Percentiles rank a stretch among this genome's conserved stretches.
Evolutionary conservation across 1,139 yeast species (phyloP).

Genomic region (Candida sp.): DNA sequence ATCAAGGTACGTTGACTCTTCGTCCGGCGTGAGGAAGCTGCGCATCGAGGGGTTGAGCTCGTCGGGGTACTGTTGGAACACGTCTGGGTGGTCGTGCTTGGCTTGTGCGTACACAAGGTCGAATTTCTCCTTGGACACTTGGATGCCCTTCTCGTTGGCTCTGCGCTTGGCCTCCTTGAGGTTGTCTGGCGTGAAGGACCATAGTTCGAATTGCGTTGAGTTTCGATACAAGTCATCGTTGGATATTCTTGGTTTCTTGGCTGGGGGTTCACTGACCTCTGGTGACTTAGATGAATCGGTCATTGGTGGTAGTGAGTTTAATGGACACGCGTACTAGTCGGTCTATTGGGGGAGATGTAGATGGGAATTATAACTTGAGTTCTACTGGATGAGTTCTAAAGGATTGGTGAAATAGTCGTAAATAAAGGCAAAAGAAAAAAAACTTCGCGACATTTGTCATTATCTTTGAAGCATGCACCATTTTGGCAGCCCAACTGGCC

Average conservation of each 20-base stretch:
- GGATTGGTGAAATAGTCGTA: not conserved
- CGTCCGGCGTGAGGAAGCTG: slow-evolving; percentile 61
- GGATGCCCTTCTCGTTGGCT: slow-evolving; percentile 58
- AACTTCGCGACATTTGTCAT: not conserved
- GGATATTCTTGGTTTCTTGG: slow-evolving; percentile 35
- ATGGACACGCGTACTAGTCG: too few species aligned
- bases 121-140: slow-evolving; percentile 42
- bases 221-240: slow-evolving; percentile 88
- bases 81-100: slow-evolving; percentile 31
- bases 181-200: slow-evolving; percentile 78
- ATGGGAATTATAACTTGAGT: too few species aligned
- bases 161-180: slow-evolving; percentile 49
- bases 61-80: slow-evolving; percentile 26
- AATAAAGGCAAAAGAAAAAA: not conserved
- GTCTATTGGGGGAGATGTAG: too few species aligned
- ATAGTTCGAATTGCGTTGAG: slow-evolving; percentile 79
- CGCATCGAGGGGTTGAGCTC: slow-evolving; percentile 30
- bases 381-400: not conserved
- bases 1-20: slow-evolving; percentile 68
- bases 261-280: not conserved
- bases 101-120: slow-evolving; percentile 26
- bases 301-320: not conserved
- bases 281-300: not conserved
- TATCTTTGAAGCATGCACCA: too few species aligned
- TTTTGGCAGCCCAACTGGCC: not conserved